These are phyloP conservation scores for Phytophthora lateralis DNA, from an alignment of 352 stramenopile genomes.

Conservation along the genomic window DNA sequence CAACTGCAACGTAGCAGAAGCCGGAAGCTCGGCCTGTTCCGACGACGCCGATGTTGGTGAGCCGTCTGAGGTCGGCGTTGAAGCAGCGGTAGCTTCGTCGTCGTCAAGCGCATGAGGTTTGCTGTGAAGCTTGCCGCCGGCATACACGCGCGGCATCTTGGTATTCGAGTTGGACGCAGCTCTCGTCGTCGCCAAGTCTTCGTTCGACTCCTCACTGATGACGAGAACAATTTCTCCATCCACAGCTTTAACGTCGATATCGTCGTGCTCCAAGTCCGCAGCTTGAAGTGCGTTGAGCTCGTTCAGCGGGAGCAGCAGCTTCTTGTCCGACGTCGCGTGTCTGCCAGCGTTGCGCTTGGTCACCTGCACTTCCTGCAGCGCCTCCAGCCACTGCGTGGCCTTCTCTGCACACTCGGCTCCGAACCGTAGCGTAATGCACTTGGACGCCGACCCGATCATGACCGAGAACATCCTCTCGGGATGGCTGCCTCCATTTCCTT, in stretches of 20 bases:
- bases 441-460: conserved; percentile 45
- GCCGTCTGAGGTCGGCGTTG: conserved; percentile 34
- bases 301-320: conserved; percentile 34
- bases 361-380: conserved; percentile 65
- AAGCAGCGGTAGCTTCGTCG: conserved; percentile 30
- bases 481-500: conserved; percentile 31
- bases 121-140: conserved; percentile 29
- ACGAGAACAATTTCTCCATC: conserved; percentile 2
- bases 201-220: conserved; percentile 5
- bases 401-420: conserved; percentile 45
- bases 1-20: neutral
- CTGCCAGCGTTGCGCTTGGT: conserved; percentile 26
- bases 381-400: conserved; percentile 56
- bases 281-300: conserved; percentile 33
- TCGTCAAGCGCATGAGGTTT: conserved; percentile 28
- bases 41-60: conserved; percentile 31
- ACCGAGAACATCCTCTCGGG: conserved; percentile 56
- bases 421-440: conserved; percentile 54
- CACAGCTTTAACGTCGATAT: conserved; percentile 6
- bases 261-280: conserved; percentile 13
- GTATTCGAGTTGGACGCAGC: conserved; percentile 35
- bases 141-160: conserved; percentile 36
- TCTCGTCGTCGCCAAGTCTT: conserved; percentile 11
- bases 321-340: conserved; percentile 23
- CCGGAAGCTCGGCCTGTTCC: conserved; percentile 16